Base-by-base conservation (phyloP, 257 asterid genomes). In the Fraxinus cuspidata region DNA sequence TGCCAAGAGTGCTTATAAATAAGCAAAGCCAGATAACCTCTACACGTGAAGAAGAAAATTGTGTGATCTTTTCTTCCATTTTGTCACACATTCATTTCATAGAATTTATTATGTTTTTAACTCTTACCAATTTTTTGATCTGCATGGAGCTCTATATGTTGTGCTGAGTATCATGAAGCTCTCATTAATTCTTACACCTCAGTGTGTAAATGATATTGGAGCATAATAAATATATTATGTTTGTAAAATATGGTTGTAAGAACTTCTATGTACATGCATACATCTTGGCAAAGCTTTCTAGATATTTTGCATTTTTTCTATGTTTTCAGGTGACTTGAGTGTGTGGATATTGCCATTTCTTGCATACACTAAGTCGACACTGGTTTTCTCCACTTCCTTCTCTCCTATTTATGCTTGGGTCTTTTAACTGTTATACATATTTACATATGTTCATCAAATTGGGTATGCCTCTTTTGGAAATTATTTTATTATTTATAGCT, bases 261-360 rank as follows among this genome's bases (percentile, higher is more conserved):
- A 53, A 19, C 64, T 31, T 69, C 34, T 31, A 40, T 75, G 68
- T 34, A 16, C 71, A 28, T 67, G 47, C 70, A 73, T 69, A 23
- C 42, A 19, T 29, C 28, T 37, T 27, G 74, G 58, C 63, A 2
- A n/a, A 73, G 32, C 67, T 9, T 38, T 67, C 35, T 40, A 6
- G 56, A 51, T 74, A 34, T 34, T 27, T 25, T 44, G 34, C 68
- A 42, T 70, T 64, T 7, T 67, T 63, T 42, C 31, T 31, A 29
- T 53, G 47, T n/a, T 67, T 35, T 53, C 10, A 35, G n/a, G 56
- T 56, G 35, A 65, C 64, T 7, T 19, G 9, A 19, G 21, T 19
- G 27, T 53, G n/a, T n/a, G 64, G 23, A 19, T 53, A 53, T 53
- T 53, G 64, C n/a, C 40, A 74, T 35, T 28, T 29, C 27, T 75